Base-by-base conservation (phyloP, 768 basidiomycete genomes). In the Pleurotus tuoliensis region DNA sequence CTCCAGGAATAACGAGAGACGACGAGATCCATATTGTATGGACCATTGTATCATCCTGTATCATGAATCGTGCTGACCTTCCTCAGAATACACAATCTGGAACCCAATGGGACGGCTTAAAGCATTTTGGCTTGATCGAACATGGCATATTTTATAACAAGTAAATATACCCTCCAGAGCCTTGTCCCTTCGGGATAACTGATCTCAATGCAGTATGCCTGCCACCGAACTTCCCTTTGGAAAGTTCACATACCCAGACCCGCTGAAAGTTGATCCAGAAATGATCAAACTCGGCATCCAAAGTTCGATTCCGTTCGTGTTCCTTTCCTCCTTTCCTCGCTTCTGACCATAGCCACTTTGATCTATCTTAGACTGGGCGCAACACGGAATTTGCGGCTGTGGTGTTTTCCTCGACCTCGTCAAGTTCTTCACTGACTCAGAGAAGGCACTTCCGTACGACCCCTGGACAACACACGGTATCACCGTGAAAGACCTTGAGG, bases 81-180 rank as follows among this genome's bases (percentile, higher is more conserved):
- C 34, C 18, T n/a, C 51, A 87, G 86, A 87, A 88, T 60, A 85
- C 86, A 0, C 87, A 88, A 69, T 85, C 84, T 0, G 84, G 86
- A 6, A 77, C 83, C 3, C 86, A 88, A 61, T 87, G 86, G 86
- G 86, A 88, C 61, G 84, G 86, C 6, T 55, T 87, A 64, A 75
- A 79, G 58, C 84, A 87, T 60, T 83, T 76, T 62, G 83, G 83
- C 2, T 58, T 87, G 41, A 47, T 67, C 0, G 75, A 80, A 13
- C 78, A 86, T 59, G 73, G 73, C 2, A 71, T 85, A 18, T 85
- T 82, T 63, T 87, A 87, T 66, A 82, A 86, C 69, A 83, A 85
- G 84, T 84, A 59, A 46, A 63, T 58, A 16, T 13, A 47, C 15
- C 13, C 46, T 7, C 24, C n/a, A 16, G 15, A 16, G 7, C 30